phyloP scores from a whole-genome alignment of 768 basidiomycete genomes.

The Pholiota conissans region DNA sequence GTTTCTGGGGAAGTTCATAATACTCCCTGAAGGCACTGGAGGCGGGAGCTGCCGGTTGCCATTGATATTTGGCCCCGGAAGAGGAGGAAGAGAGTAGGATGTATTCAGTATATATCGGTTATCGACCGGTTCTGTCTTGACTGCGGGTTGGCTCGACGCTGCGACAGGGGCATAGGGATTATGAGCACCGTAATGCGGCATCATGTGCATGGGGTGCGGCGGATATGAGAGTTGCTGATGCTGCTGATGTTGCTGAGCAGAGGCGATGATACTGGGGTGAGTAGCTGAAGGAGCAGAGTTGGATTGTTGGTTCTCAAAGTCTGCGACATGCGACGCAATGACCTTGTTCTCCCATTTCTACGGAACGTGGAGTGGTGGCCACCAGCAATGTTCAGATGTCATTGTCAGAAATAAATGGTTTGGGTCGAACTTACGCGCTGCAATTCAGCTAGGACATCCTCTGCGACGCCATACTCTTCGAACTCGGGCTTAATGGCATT shows the following conservation, averaged over 20 bases:
- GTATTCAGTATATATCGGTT: constrained; percentile 61
- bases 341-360: constrained; percentile 98
- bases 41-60: constrained; percentile 45
- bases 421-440: constrained; percentile 69
- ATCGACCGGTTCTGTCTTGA: constrained; percentile 78
- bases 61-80: constrained; percentile 67
- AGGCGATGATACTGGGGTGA: constrained; percentile 12
- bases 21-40: constrained; percentile 40
- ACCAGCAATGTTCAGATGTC: constrained; percentile 19
- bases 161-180: constrained; percentile 52
- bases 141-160: constrained; percentile 42
- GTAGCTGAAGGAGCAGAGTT: constrained; percentile 31
- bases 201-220: constrained; percentile 64
- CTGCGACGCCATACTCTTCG: constrained; percentile 93
- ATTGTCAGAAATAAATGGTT: constrained; percentile 13
- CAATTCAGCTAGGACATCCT: constrained; percentile 86
- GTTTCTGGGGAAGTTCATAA: constrained; percentile 51
- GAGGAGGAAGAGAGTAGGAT: constrained; percentile 57
- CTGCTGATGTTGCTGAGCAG: constrained; percentile 33
- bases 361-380: constrained; percentile 13
- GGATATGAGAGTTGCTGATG: constrained; percentile 53
- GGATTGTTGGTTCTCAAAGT: constrained; percentile 67
- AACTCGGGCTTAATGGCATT: constrained; percentile 86
- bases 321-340: constrained; percentile 91
- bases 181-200: constrained; percentile 55